Base-by-base conservation (phyloP, 306 rosid species). In the Quercus robur region DNA sequence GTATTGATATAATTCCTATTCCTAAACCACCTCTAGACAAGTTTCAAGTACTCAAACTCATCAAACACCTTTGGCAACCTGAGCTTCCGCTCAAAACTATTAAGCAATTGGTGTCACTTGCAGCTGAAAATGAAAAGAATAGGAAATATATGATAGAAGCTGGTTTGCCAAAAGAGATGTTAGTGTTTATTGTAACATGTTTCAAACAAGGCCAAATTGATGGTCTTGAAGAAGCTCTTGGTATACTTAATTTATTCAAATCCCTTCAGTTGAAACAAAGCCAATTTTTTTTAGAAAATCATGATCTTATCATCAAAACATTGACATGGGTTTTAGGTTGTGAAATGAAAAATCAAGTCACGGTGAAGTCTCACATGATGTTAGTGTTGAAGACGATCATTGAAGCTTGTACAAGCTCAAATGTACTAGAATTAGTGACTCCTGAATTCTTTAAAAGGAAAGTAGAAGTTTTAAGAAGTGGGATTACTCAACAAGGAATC, bases 141-240 rank as follows among this genome's bases (percentile, higher is more conserved):
- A 68, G 62, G 19, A 89, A 79, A 67, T 77, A 63, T 62, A 85
- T 90, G 92, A 75, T 75, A 0, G 87, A 89, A 7, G 80, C 82
- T 0, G 82, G 91, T 4, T 92, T 90, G 3, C 81, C 91, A 0
- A 90, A 25, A 5, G 89, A 87, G 44, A 77, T 86, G 84, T 57
- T 87, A 51, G 3, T 87, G 33, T 88, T 88, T 78, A 23, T 92
- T 13, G 30, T 70, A 4, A 58, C 7, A 28, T 86, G 90, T 51
- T 81, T 73, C 18, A 74, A 5, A 59, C 81, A 64, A 1, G 81
- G 82, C 0, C 51, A 69, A 19, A 64, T 76, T 0, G 68, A 72
- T 18, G 97, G 97, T 15, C 76, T 91, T 18, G 85, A 87, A 70
- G 89, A 89, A 67, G 95, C 93, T 12, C 82, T 91, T 13, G 77